Conservation (phyloP, 345 rosid species). For the Gossypium mustelinum region DNA sequence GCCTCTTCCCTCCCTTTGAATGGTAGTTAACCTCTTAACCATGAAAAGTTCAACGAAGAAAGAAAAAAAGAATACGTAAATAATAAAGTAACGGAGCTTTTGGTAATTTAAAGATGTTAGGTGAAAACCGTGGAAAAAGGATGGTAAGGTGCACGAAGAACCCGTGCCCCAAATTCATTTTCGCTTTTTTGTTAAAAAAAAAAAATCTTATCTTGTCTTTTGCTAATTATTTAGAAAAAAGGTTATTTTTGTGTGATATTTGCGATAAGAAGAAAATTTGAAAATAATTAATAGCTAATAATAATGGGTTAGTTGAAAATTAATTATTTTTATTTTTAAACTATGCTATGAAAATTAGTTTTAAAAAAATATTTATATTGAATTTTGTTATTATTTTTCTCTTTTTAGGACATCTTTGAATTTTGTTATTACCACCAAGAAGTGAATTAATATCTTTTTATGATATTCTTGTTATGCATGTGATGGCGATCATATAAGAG, state of each 20-base stretch:
- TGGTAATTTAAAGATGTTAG: background rate
- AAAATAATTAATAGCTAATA: background rate
- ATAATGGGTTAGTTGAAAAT: background rate
- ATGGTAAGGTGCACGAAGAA: conserved; percentile 26
- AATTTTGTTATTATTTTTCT: background rate
- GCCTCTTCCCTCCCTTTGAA: conserved; percentile 5
- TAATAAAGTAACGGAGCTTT: background rate
- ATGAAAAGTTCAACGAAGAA: background rate
- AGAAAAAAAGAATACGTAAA: background rate
- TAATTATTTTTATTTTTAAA: background rate
- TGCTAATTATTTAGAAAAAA: background rate
- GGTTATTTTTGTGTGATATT: background rate
- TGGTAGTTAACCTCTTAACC: conserved; percentile 13
- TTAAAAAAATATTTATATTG: background rate
- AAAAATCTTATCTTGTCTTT: background rate
- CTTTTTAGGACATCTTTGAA: too few species aligned
- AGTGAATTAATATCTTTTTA: conserved; percentile 6
- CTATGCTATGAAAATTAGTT: too few species aligned
- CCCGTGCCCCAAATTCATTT: conserved; percentile 41
- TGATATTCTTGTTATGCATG: conserved; percentile 26
- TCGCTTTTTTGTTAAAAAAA: background rate
- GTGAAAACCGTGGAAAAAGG: conserved; percentile 1
- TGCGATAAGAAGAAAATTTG: background rate
- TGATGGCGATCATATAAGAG: conserved; percentile 12
- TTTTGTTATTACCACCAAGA: background rate